Base-by-base conservation (phyloP, 495 filamentous ascomycete genomes). In the Trichoderma orchidacearum region DNA sequence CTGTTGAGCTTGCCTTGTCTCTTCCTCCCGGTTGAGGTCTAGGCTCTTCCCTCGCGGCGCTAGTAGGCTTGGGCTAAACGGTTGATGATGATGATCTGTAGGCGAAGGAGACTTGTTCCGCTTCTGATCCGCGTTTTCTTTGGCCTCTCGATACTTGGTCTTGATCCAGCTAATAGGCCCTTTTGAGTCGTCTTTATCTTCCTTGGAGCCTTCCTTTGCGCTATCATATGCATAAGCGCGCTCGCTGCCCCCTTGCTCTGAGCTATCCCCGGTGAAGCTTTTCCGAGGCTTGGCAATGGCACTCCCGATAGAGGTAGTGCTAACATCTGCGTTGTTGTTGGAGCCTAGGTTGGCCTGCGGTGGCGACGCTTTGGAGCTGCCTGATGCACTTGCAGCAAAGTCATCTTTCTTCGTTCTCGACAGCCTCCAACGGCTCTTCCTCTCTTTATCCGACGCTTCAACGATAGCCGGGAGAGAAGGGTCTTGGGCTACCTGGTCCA, bases 81-180 rank as follows among this genome's bases (percentile, higher is more conserved):
- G 45, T 48, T 53, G 63, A 17, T 66, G 60, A 17, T 66, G 60
- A 9, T 75, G 13, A 4, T 53, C 51, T 53, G 51, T 69, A 18
- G 64, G 66, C 5, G 74, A 72, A 15, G 74, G 75, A 18, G 72
- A 75, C 58, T 74, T 79, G 57, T 64, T 70, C 50, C 71, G 66
- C 59, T 70, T 62, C 51, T 87, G 84, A 65, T 84, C 82, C 1
- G 69, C 76, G 8, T 78, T 81, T 59, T 89, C 85, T 58, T 84
- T 88, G 27, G 83, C 80, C 61, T 90, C 87, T 17, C 85, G 79
- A 36, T 93, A 82, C 70, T 93, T 95, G 59, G 82, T 85, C 64
- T 87, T 87, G 60, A 96, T 80, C 80, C 91, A 95, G 15, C 82
- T 84, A 51, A 94, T 77, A 5, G 89, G 76, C n/a, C 87, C 85